Evolutionary conservation across 2,329 filamentous ascomycete species (phyloP).

Genomic region (Talaromyces sp.): DNA sequence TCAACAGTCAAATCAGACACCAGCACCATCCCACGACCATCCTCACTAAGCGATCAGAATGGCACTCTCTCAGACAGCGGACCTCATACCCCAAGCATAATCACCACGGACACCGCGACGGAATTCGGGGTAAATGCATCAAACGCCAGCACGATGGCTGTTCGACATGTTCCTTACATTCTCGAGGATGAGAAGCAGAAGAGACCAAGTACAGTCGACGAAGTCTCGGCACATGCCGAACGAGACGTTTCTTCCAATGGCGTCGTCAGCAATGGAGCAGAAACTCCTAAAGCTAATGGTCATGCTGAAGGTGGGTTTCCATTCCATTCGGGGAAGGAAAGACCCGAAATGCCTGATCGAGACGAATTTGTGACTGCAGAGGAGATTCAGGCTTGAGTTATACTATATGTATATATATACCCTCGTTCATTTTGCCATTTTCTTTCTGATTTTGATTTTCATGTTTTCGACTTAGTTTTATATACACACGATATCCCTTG

Average conservation of each 20-base stretch:
- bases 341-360: constrained; percentile 31
- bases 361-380: constrained; percentile 34
- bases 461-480: background rate
- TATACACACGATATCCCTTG: background rate
- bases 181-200: background rate
- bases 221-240: background rate
- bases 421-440: background rate
- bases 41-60: background rate
- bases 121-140: background rate
- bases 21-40: background rate
- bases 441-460: background rate
- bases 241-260: background rate
- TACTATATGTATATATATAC: background rate
- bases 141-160: constrained; percentile 3
- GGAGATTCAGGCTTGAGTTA: constrained; percentile 17
- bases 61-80: background rate
- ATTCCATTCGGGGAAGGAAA: background rate
- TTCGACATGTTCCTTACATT: constrained; percentile 11
- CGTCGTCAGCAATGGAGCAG: background rate
- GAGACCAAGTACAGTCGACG: background rate
- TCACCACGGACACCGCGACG: background rate
- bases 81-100: constrained; percentile 2
- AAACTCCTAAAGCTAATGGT: background rate
- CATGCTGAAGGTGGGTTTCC: background rate
- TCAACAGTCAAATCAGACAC: background rate